Percentiles rank a stretch among this genome's conserved stretches.
phyloP scores from a whole-genome alignment of 2,329 filamentous ascomycete genomes.

The Penicillium sp. region DNA sequence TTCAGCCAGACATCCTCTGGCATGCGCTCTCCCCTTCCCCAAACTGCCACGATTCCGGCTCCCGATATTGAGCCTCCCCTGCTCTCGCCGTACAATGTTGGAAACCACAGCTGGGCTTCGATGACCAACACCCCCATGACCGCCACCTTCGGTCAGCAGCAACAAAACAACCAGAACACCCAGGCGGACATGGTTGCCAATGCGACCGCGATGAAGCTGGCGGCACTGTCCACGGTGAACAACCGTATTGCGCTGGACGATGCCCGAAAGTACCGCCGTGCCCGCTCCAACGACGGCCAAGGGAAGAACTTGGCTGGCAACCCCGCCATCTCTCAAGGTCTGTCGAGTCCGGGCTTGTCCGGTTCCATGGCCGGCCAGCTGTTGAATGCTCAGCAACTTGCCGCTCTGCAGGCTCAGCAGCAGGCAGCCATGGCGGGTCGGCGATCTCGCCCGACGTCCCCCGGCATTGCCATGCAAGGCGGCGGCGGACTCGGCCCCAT shows the following conservation, averaged over 20 bases:
- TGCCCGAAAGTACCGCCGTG: slow-evolving; percentile 90
- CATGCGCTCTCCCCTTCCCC: slow-evolving; percentile 78
- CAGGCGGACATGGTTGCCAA: slow-evolving; percentile 99
- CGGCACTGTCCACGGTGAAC: slow-evolving; percentile 94
- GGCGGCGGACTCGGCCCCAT: slow-evolving; percentile 59
- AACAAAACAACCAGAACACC: slow-evolving; percentile 45
- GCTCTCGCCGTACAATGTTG: slow-evolving; percentile 73
- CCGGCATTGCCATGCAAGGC: slow-evolving; percentile 77
- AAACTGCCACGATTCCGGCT: slow-evolving; percentile 77
- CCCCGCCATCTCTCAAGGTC: slow-evolving; percentile 66
- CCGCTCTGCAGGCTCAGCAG: slow-evolving; percentile 72
- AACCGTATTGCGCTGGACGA: slow-evolving; percentile 97
- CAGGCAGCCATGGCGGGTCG: slow-evolving; percentile 59
- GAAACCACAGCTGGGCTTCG: slow-evolving; percentile 94
- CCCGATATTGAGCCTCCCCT: slow-evolving; percentile 76
- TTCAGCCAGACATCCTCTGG: slow-evolving; percentile 79
- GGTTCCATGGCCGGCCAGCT: slow-evolving; percentile 81
- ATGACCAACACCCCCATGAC: slow-evolving; percentile 98
- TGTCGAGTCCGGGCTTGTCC: slow-evolving; percentile 62
- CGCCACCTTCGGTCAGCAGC: slow-evolving; percentile 68
- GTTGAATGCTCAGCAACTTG: slow-evolving; percentile 77
- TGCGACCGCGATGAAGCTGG: slow-evolving; percentile 97
- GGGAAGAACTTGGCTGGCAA: slow-evolving; percentile 43
- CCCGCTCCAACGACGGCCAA: slow-evolving; percentile 78
- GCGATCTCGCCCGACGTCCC: slow-evolving; percentile 84